Evolutionary conservation across 768 basidiomycete genomes (phyloP).

Genomic region (Psilocybe tampanensis): DNA sequence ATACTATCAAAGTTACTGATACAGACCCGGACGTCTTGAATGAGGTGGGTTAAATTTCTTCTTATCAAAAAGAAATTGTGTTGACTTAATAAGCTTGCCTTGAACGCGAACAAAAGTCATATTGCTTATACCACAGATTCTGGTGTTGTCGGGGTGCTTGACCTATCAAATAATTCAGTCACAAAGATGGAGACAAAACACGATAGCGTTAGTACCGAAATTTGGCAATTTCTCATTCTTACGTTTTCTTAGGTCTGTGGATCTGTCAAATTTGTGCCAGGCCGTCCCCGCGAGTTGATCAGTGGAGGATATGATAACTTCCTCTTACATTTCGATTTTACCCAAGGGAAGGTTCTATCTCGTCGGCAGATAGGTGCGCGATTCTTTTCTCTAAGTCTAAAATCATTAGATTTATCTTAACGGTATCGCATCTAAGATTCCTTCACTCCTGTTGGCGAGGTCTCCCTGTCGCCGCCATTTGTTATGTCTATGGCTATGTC

Average conservation of each 20-base stretch:
- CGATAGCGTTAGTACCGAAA: conserved; percentile 52
- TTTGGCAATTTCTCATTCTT: conserved; percentile 5
- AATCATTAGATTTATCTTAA: not conserved
- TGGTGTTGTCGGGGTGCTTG: conserved; percentile 67
- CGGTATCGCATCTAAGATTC: conserved; percentile 33
- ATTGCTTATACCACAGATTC: conserved; percentile 74
- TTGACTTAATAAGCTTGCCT: conserved; percentile 58
- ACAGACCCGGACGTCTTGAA: conserved; percentile 63
- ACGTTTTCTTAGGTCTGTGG: conserved; percentile 61
- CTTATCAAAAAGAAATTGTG: not conserved
- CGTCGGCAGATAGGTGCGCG: conserved; percentile 59
- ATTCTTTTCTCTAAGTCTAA: not conserved
- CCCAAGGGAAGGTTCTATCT: conserved; percentile 58
- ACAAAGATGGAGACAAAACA: conserved; percentile 64
- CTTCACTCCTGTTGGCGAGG: conserved; percentile 39
- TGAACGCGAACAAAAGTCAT: conserved; percentile 55
- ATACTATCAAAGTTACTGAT: conserved; percentile 47
- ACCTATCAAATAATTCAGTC: conserved; percentile 51
- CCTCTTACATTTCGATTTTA: conserved; percentile 69
- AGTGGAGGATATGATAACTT: conserved; percentile 78
- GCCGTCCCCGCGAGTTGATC: conserved; percentile 69
- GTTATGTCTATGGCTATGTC: conserved; percentile 65
- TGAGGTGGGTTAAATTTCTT: conserved; percentile 51
- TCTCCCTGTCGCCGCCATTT: conserved; percentile 76
- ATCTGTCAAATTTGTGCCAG: conserved; percentile 70